Evolutionary conservation across 2,329 filamentous ascomycete genomes (phyloP).

Genomic region (Sarocladium kiliense): DNA sequence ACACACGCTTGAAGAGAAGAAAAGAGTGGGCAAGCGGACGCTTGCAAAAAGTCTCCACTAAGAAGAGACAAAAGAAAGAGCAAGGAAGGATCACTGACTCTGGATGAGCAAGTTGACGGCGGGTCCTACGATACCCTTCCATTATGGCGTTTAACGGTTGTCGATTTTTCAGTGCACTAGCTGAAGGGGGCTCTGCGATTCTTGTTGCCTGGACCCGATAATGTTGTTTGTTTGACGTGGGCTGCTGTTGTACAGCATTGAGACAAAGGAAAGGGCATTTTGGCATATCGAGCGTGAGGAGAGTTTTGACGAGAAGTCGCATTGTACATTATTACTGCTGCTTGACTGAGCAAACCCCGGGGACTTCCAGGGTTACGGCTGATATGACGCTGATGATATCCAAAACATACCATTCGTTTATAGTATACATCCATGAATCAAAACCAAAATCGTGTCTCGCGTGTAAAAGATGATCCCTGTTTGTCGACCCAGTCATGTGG

Average conservation of each 20-base stretch:
- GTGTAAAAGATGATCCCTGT: neutral
- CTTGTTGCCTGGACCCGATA: neutral
- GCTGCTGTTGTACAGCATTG: neutral
- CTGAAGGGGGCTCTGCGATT: neutral
- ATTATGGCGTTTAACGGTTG: conserved; percentile 6
- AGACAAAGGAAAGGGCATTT: neutral
- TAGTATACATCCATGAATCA: neutral
- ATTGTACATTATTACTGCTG: conserved; percentile 7
- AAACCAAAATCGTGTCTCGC: neutral
- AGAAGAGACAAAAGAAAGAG: neutral
- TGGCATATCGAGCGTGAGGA: neutral
- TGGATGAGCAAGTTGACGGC: neutral
- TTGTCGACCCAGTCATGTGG: neutral
- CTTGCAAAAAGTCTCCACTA: neutral
- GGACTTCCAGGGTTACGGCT: neutral
- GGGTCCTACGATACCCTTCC: conserved; percentile 7
- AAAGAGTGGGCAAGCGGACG: conserved; percentile 1
- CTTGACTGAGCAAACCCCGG: neutral
- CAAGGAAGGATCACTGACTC: neutral
- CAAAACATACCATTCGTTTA: neutral
- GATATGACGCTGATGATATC: conserved; percentile 8
- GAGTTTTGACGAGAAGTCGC: neutral
- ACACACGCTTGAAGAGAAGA: neutral
- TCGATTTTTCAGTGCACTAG: neutral
- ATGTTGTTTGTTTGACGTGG: neutral